Conservation (phyloP, 2,329 filamentous ascomycete species). For the Microdochium paspali region DNA sequence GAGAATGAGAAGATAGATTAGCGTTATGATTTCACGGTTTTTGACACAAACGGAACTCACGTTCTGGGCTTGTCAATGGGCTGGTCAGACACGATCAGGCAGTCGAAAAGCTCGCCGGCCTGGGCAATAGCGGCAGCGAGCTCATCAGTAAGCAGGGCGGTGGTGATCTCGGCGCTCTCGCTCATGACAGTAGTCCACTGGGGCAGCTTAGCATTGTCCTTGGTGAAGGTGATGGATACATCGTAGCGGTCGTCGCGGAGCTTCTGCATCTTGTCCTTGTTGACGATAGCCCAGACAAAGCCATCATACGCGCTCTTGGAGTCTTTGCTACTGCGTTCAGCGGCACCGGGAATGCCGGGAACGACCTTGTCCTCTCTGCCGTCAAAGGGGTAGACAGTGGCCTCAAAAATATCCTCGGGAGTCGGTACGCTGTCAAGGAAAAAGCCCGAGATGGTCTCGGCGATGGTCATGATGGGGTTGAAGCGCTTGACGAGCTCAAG, state of each 20-base stretch:
- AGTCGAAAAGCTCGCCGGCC: conserved; percentile 75
- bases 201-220: conserved; percentile 85
- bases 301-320: conserved; percentile 68
- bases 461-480: conserved; percentile 57
- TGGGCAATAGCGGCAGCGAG: conserved; percentile 69
- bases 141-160: conserved; percentile 78
- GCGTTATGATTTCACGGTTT: background rate
- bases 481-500: conserved; percentile 76
- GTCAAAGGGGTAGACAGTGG: conserved; percentile 79
- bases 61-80: conserved; percentile 77
- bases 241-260: conserved; percentile 92
- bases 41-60: conserved; percentile 37
- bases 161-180: conserved; percentile 91
- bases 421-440: conserved; percentile 68
- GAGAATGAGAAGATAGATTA: conserved; percentile 2
- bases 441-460: conserved; percentile 62
- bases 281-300: conserved; percentile 91
- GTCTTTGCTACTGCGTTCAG: conserved; percentile 45
- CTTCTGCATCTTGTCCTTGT: conserved; percentile 88
- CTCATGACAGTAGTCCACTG: conserved; percentile 90
- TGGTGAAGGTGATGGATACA: conserved; percentile 82
- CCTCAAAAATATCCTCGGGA: conserved; percentile 66
- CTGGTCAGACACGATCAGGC: conserved; percentile 83
- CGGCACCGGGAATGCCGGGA: conserved; percentile 50
- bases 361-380: conserved; percentile 78